Base-by-base conservation (phyloP, 2,329 filamentous ascomycete species). In the Fusarium oxysporum region DNA sequence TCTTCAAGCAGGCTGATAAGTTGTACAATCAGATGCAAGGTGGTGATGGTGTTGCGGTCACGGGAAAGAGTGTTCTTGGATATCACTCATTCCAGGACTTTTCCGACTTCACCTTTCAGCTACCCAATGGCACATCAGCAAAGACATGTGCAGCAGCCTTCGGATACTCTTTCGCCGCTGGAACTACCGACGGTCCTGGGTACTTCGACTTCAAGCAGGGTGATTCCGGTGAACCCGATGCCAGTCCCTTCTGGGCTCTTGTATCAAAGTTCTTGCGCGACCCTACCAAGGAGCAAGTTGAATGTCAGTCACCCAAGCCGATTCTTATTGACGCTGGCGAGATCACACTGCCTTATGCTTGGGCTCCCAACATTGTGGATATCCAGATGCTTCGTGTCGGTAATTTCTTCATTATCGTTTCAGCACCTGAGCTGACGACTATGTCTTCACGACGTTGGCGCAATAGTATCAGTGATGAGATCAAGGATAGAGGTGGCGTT, bases 151-250 rank as follows among this genome's bases (percentile, higher is more conserved):
- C 64, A 1, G 64, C 64, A 0, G 64, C 64, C 0, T 67, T 67
- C 0, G 64, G 64, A 0, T 67, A 67, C 30, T 38, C 64, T 0
- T 67, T 67, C 2, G 64, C 64, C 2, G 64, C 64, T 37, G 64
- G 64, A 17, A 67, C 64, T 16, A 67, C 64, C 0, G 64, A 67
- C 1, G 64, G 64, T 0, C 64, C 64, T 9, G 64, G 64, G 0
- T 67, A 67, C 17, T 67, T 67, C 1, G 64, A 67, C 33, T 67
- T 67, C 3, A 67, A 66, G 44, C 64, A 67, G 3, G 62, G 43
- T 0, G 62, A 67, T 6, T 37, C 64, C 3, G 64, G 64, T 1
- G 6, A 30, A 4, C 62, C 64, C 1, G 64, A 67, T 40, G 64
- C 64, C 0, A 67, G 64, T 19, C 64, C 64, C 2, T 40, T 67